Evolutionary conservation across 139 green algal genomes (phyloP), one percentile per base, ranked within the genome.

Genomic region (Chlorella sp.): DNA sequence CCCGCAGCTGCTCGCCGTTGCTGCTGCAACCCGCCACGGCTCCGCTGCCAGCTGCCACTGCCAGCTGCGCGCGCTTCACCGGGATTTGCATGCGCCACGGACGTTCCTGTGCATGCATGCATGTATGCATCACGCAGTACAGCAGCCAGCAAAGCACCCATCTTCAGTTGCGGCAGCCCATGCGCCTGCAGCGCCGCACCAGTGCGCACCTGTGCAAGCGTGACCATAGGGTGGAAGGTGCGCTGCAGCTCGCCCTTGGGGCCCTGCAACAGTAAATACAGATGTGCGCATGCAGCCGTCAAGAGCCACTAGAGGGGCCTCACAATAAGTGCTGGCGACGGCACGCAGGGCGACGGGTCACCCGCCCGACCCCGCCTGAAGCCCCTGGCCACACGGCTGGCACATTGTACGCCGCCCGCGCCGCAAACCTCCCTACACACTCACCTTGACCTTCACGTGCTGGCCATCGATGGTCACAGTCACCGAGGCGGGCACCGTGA

Each of bases 371-470:
- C n/a, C n/a, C n/a, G n/a, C n/a, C n/a, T n/a, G n/a, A n/a, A n/a
- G n/a, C n/a, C n/a, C n/a, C n/a, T n/a, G 26, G 89, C 94, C 32
- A 99, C 37, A 9, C 76, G 24, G 91, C 95, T 28, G 57, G 2
- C 32, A 32, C 53, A 26, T 86, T 76, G 68, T 18, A 48, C 1
- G 7, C 57, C 19, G 39, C 18, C 21, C 12, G 34, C 60, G 12
- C 22, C 68, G 22, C 79, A 66, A 57, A 48, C 80, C 48, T 21
- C n/a, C 14, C 40, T 7, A 7, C n/a, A n/a, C 30, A 26, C 94
- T 12, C 37, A 98, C 97, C 96, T 99, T 99, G 14, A 98, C 95
- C 32, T 91, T 94, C 19, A 99, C 34, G 4, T 83, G 79, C 53
- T 94, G 88, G 40, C 94, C 95, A 57, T 97, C 89, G 53, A 99